phyloP scores from a whole-genome alignment of 139 green algal species.

The Chlamydomonas sp. region DNA sequence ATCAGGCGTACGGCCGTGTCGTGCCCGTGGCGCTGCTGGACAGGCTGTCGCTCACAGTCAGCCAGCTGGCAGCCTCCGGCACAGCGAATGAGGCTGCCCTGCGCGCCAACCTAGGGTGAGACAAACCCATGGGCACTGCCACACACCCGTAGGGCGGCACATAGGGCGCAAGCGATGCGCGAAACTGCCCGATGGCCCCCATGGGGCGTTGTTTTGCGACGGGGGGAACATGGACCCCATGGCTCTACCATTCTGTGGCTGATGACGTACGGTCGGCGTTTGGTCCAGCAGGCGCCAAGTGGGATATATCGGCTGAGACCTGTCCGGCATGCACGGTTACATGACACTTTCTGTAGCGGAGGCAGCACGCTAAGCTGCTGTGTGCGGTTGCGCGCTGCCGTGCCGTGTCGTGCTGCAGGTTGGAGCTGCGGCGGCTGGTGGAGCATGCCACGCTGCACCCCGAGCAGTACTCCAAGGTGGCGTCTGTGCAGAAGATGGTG shows the following conservation, averaged over 20 bases:
- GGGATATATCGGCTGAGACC: too few species aligned
- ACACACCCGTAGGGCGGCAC: too few species aligned
- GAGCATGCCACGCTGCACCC: constrained; percentile 89
- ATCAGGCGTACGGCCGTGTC: constrained; percentile 85
- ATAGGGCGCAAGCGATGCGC: too few species aligned
- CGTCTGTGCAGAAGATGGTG: constrained; percentile 89
- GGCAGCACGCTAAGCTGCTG: neutral
- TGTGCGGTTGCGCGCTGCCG: neutral
- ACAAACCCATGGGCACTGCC: too few species aligned
- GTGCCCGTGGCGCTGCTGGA: constrained; percentile 95
- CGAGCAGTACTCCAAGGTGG: constrained; percentile 89
- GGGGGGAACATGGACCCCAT: too few species aligned
- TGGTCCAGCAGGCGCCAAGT: too few species aligned
- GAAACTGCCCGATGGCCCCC: too few species aligned
- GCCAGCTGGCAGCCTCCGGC: too few species aligned
- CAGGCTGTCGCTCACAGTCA: constrained; percentile 68
- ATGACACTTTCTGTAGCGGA: neutral
- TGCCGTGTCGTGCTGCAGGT: constrained; percentile 45
- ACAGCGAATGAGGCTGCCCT: constrained; percentile 41
- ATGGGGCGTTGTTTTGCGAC: too few species aligned
- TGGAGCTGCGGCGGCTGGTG: constrained; percentile 89
- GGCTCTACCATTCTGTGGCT: too few species aligned
- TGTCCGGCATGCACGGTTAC: neutral
- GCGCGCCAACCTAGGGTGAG: too few species aligned
- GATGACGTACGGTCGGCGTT: too few species aligned